Evolutionary conservation across 768 basidiomycete genomes (phyloP).

Genomic region (Rhizopogon sp.): DNA sequence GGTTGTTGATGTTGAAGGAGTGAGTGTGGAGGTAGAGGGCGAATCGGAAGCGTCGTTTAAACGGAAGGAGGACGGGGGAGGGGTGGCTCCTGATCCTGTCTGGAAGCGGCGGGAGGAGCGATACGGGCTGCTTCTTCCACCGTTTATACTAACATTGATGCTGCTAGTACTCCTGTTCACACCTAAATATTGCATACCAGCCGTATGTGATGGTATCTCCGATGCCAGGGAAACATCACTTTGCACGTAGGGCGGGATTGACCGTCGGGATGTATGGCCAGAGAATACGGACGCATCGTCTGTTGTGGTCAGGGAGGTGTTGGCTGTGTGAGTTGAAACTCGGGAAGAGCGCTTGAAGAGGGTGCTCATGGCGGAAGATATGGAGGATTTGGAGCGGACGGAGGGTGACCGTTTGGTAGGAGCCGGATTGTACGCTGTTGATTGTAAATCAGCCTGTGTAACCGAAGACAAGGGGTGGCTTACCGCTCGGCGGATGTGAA

Average conservation of each 20-base stretch:
- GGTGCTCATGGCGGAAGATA: constrained; percentile 45
- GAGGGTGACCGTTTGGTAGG: constrained; percentile 40
- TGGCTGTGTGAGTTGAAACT: constrained; percentile 30
- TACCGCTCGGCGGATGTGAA: constrained; percentile 19
- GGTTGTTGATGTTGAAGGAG: constrained; percentile 24
- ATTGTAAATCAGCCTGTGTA: constrained; percentile 8
- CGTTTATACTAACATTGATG: neutral
- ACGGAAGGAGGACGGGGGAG: constrained; percentile 57
- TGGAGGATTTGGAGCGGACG: constrained; percentile 46
- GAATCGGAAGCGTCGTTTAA: constrained; percentile 29
- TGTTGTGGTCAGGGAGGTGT: constrained; percentile 33
- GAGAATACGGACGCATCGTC: constrained; percentile 27
- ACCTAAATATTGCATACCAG: constrained; percentile 19
- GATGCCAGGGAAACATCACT: constrained; percentile 18
- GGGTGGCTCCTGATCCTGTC: constrained; percentile 20
- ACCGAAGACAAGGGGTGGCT: neutral
- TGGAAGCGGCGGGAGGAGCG: constrained; percentile 39
- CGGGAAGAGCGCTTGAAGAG: constrained; percentile 47
- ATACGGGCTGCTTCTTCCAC: constrained; percentile 32
- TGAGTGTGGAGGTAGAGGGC: constrained; percentile 33
- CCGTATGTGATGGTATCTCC: constrained; percentile 35
- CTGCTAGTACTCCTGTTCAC: neutral
- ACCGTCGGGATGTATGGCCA: constrained; percentile 35
- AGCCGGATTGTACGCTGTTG: constrained; percentile 17
- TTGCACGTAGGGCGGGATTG: constrained; percentile 37